phyloP scores from a whole-genome alignment of 192 early-diverging fungal species.

The Coemansia pectinata region DNA sequence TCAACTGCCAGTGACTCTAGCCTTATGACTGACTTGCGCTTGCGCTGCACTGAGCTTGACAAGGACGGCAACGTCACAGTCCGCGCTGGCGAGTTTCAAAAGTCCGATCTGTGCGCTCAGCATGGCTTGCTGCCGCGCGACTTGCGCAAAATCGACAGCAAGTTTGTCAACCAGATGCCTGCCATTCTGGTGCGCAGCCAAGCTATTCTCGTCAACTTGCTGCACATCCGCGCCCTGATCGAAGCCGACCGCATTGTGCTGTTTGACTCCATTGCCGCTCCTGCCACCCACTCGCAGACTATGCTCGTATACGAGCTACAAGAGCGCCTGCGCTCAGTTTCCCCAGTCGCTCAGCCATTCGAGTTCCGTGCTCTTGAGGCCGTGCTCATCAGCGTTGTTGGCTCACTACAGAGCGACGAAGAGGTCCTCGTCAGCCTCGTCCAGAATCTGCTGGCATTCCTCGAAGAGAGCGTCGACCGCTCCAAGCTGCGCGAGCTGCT shows the following conservation, averaged over 20 bases:
- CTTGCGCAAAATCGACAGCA: constrained; percentile 79
- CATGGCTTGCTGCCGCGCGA: constrained; percentile 83
- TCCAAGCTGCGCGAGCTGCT: constrained; percentile 77
- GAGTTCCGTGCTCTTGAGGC: constrained; percentile 76
- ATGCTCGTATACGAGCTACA: constrained; percentile 80
- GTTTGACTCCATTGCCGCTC: constrained; percentile 69
- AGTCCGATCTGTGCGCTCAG: constrained; percentile 74
- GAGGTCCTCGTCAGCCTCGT: constrained; percentile 69
- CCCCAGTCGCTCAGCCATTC: constrained; percentile 36
- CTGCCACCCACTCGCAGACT: constrained; percentile 69
- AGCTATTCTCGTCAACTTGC: constrained; percentile 81
- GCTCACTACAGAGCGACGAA: constrained; percentile 67
- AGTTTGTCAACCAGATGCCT: constrained; percentile 75
- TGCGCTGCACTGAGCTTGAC: constrained; percentile 70
- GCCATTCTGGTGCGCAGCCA: constrained; percentile 79
- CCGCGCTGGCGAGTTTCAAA: constrained; percentile 74
- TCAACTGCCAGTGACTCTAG: neutral
- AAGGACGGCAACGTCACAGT: constrained; percentile 66
- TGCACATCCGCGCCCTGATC: constrained; percentile 79
- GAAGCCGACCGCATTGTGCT: constrained; percentile 77
- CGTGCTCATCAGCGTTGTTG: constrained; percentile 72
- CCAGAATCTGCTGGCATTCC: constrained; percentile 62
- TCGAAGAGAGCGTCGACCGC: constrained; percentile 74
- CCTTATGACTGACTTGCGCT: constrained; percentile 32
- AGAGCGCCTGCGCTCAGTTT: constrained; percentile 60